Base-by-base conservation (phyloP, 202 grass and related monocot genomes). In the Saccharum hybrid region DNA sequence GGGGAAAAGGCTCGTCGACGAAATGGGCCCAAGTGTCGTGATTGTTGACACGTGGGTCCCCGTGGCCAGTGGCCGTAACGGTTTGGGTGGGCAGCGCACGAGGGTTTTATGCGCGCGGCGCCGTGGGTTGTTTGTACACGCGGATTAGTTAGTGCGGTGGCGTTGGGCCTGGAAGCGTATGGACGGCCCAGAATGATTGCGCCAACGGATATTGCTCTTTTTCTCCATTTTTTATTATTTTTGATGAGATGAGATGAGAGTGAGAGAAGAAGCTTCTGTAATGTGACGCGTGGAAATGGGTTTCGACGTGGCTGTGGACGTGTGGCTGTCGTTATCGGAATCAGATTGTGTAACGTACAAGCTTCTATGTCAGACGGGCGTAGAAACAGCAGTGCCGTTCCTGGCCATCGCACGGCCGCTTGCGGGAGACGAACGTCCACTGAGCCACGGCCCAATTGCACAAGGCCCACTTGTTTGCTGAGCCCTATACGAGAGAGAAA, bases 71-170 rank as follows among this genome's bases (percentile, higher is more conserved):
- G 15, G 4, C 0, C 8, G 6, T 33, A 14, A 7, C 6, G 10
- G 30, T 43, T 2, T 21, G 2, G 15, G 15, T 14, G 22, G 12
- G n/a, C 43, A 39, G 28, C 26, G 14, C 4, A 16, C 23, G 19
- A 5, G 63, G 73, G 63, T 19, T 69, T 41, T 16, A 10, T 68
- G 63, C 12, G 22, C 37, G 64, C 82, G 82, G 73, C 82, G 82
- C 73, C 64, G 64, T 46, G 49, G 82, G 73, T 84, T 84, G 73
- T 84, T 84, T 76, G 49, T 13, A 42, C 72, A 63, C 46, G 73
- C 64, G 48, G 82, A 45, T 60, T 34, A 15, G 51, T 61, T n/a
- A 11, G 41, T 63, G 13, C 12, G 71, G 43, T 7, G 31, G 68
- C 22, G 3, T 61, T 6, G 23, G 8, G 1, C 36, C 21, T 16